phyloP scores from a whole-genome alignment of 768 basidiomycete genomes.

The Termitomyces sp. region DNA sequence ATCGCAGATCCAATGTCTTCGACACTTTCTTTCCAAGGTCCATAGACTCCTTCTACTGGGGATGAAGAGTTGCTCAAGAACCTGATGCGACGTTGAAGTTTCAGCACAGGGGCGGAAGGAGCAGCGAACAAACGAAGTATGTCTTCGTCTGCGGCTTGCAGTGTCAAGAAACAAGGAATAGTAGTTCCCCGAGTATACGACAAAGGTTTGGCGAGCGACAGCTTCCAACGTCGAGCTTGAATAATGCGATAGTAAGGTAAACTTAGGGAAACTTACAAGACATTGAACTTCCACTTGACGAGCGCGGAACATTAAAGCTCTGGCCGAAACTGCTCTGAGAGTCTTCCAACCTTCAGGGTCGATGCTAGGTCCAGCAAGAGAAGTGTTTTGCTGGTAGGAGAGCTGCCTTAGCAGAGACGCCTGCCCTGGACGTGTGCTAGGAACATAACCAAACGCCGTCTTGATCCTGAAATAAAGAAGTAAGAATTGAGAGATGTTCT shows the following conservation, averaged over 20 bases:
- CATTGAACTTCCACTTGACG: conserved; percentile 34
- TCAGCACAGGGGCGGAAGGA: conserved; percentile 33
- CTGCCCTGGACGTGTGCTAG: conserved; percentile 37
- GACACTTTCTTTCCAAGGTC: conserved; percentile 39
- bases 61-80: conserved; percentile 33
- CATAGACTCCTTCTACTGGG: conserved; percentile 23
- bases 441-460: conserved; percentile 50
- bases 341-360: conserved; percentile 52
- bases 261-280: conserved; percentile 26
- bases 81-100: conserved; percentile 35
- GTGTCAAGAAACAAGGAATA: conserved; percentile 38
- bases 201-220: conserved; percentile 42
- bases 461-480: conserved; percentile 31
- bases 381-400: conserved; percentile 39
- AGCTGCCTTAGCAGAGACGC: conserved; percentile 43
- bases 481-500: neutral
- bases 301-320: conserved; percentile 34
- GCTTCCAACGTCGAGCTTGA: conserved; percentile 17
- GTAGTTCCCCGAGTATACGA: conserved; percentile 46
- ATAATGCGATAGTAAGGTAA: neutral
- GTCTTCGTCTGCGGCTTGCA: conserved; percentile 33
- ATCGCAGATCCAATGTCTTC: conserved; percentile 39
- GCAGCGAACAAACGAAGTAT: conserved; percentile 36
- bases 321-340: conserved; percentile 32
- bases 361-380: conserved; percentile 38